Base-by-base conservation (phyloP, 1,284 basidiomycete species). In the Pholiota adiposa region DNA sequence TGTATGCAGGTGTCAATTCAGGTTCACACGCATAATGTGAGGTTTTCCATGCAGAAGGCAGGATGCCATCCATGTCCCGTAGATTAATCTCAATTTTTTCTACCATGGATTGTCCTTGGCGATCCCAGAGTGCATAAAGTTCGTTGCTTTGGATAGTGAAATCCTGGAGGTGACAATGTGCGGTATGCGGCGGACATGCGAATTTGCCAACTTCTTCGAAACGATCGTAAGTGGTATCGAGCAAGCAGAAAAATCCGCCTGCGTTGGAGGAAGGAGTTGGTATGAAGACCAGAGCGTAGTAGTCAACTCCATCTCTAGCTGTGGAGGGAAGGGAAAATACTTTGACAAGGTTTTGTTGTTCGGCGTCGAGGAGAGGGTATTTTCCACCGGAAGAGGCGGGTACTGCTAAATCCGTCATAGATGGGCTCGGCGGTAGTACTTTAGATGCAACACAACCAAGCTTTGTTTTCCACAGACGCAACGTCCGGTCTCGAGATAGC, bases 401-500 rank as follows among this genome's bases (percentile, higher is more conserved):
- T 16, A 73, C 66, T 8, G 70, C 69, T 33, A 75, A 75, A 53
- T 80, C 77, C 62, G 77, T 74, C 34, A 74, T 75, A 31, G 70
- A 72, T 61, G 63, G 56, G 41, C 63, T 67, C 12, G 68, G 61
- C 6, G 81, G 73, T 40, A 92, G 73, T 8, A 74, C 70, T 69
- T 83, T 87, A 25, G 83, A 84, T 33, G 85, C 81, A 23, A 89
- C 80, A 70, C 90, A 92, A 27, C 89, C 88, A 52, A 84, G 79
- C 67, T 86, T 84, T 41, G 84, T 79, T 63, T 86, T 88, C 94
- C 95, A 98, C 43, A 92, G 81, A 51, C 94, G 84, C 46, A 97
- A 79, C 56, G 89, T 90, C 58, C 90, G 84, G 76, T 97, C 94
- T 58, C 94, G 82, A n/a, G 94, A 94, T 51, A 97, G 82, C 1